phyloP scores from a whole-genome alignment of 129 eudicot genomes.

The Mikania micrantha region DNA sequence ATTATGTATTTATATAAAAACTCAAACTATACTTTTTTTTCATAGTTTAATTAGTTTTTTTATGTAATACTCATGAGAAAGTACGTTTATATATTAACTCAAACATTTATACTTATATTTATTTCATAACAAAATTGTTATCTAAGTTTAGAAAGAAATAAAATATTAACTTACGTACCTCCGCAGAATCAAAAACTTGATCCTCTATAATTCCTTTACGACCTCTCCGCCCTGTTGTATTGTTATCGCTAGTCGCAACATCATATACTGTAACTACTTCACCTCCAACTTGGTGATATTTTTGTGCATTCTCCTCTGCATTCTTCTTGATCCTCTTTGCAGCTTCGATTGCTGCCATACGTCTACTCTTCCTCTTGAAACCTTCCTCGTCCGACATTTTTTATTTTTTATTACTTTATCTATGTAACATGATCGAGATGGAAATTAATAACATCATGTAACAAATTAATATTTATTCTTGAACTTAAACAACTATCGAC shows the following conservation, averaged over 20 bases:
- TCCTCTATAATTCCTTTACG: neutral
- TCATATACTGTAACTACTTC: neutral
- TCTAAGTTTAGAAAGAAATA: neutral
- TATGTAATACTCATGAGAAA: too few relatives aligned
- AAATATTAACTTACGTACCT: neutral
- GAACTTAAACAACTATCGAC: neutral
- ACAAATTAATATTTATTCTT: neutral
- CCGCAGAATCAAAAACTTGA: neutral
- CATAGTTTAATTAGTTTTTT: too few relatives aligned
- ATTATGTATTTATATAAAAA: too few relatives aligned
- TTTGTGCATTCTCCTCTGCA: neutral
- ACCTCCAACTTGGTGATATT: neutral
- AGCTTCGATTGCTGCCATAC: conserved; percentile 22
- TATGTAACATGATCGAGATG: neutral
- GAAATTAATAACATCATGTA: neutral
- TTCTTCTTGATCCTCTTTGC: conserved; percentile 16
- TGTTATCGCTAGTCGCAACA: neutral
- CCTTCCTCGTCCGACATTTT: conserved; percentile 17
- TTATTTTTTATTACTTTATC: too few relatives aligned
- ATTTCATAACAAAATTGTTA: neutral
- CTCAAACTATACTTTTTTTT: too few relatives aligned
- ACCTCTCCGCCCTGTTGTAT: neutral
- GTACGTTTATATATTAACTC: neutral
- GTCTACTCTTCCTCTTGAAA: conserved; percentile 22
- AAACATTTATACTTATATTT: too few relatives aligned